phyloP scores from a whole-genome alignment of 2,329 filamentous ascomycete species.

The Thielaviopsis euricoi region DNA sequence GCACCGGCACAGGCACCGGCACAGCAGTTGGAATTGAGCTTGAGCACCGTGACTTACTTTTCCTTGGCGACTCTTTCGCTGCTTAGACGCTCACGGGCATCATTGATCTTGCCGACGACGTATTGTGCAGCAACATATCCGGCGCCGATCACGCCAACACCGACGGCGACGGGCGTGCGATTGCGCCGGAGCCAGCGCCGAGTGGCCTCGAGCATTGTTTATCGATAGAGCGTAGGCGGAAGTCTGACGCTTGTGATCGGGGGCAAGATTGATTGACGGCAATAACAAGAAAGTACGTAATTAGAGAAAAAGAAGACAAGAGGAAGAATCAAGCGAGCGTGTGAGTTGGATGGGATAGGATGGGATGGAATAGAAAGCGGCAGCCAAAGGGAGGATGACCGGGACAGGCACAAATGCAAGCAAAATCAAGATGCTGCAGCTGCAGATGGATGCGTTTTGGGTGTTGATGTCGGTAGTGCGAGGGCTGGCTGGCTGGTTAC shows the following conservation, averaged over 20 bases:
- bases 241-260: neutral
- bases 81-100: constrained; percentile 90
- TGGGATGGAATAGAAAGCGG: too few relatives aligned
- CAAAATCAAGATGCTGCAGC: neutral
- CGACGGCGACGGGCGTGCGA: constrained; percentile 74
- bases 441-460: too few relatives aligned
- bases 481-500: neutral
- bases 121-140: constrained; percentile 90
- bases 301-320: neutral
- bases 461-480: too few relatives aligned
- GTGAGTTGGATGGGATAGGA: too few relatives aligned
- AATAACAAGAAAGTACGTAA: too few relatives aligned
- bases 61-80: constrained; percentile 91
- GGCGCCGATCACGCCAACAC: constrained; percentile 70
- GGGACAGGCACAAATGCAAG: neutral
- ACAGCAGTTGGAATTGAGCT: too few relatives aligned
- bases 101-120: constrained; percentile 76
- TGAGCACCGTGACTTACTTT: constrained; percentile 57
- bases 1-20: too few relatives aligned
- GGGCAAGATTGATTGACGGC: neutral
- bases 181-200: constrained; percentile 88
- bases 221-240: neutral
- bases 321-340: neutral
- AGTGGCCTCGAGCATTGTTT: constrained; percentile 48
- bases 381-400: neutral